Percentiles rank a stretch among this genome's conserved stretches.
Evolutionary conservation across 2,329 filamentous ascomycete genomes (phyloP).

Genomic region (Scytalidium sp.): DNA sequence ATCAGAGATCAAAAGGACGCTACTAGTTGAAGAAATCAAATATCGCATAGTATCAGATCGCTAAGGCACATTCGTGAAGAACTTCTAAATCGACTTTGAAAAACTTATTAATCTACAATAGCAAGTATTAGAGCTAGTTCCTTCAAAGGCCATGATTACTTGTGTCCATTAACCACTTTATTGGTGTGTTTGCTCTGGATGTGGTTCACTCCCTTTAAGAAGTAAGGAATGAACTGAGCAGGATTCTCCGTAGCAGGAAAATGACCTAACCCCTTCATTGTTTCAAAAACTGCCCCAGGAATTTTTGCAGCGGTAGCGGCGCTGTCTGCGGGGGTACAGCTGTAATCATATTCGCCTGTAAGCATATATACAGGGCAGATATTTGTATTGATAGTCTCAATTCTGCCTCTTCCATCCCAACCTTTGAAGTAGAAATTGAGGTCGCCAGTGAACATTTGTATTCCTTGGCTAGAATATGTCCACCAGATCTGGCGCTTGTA

Average conservation of each 20-base stretch:
- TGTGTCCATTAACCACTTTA: too few relatives aligned
- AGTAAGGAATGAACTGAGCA: constrained; percentile 9
- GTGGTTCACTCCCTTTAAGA: constrained; percentile 13
- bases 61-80: too few relatives aligned
- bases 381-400: constrained; percentile 42
- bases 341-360: constrained; percentile 32
- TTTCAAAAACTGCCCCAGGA: constrained; percentile 8
- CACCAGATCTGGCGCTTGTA: constrained; percentile 47
- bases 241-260: constrained; percentile 12
- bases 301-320: constrained; percentile 4
- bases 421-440: constrained; percentile 49
- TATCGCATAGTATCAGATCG: too few relatives aligned
- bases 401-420: constrained; percentile 43
- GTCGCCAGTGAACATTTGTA: constrained; percentile 49
- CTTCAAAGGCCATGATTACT: too few relatives aligned
- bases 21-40: too few relatives aligned
- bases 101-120: too few relatives aligned
- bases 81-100: too few relatives aligned
- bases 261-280: constrained; percentile 10
- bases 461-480: constrained; percentile 44
- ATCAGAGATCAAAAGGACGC: too few relatives aligned
- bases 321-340: constrained; percentile 10
- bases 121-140: too few relatives aligned
- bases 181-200: constrained; percentile 4
- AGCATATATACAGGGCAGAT: constrained; percentile 48